These are phyloP conservation scores for Kodamaea kaohsiungensis DNA, from an alignment of 805 yeast species.

Conservation along the genomic window DNA sequence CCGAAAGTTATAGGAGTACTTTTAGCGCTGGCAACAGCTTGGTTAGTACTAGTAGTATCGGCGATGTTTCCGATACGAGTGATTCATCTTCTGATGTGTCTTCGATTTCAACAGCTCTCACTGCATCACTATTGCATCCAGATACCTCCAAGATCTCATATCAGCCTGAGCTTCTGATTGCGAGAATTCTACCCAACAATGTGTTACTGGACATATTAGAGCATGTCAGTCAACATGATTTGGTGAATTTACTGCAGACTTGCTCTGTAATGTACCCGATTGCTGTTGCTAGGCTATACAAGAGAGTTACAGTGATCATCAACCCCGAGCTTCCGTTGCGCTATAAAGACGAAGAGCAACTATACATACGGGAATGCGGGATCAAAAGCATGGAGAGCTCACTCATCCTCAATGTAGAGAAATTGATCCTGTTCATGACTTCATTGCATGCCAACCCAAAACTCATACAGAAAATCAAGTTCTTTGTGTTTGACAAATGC, in stretches of 20 bases:
- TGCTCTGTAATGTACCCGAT: conserved; percentile 21
- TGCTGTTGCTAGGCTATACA: conserved; percentile 28
- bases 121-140: not conserved
- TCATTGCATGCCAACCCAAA: conserved; percentile 19
- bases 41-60: not conserved
- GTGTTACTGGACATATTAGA: conserved; percentile 19
- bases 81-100: not conserved
- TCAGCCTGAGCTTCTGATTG: conserved; percentile 14
- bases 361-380: conserved; percentile 29
- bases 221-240: conserved; percentile 33
- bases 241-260: conserved; percentile 25
- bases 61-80: not conserved
- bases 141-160: conserved; percentile 3
- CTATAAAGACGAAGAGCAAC: not conserved
- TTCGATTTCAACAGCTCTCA: not conserved
- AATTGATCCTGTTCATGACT: conserved; percentile 20
- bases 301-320: conserved; percentile 30
- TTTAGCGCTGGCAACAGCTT: not conserved
- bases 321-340: conserved; percentile 28
- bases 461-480: conserved; percentile 25
- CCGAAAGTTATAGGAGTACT: not conserved
- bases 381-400: conserved; percentile 31
- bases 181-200: conserved; percentile 13
- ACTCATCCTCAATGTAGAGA: conserved; percentile 21
- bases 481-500: conserved; percentile 38